Percentiles rank a stretch among this genome's conserved stretches.
These are phyloP conservation scores for Albatrellus ellisii DNA, from an alignment of 768 basidiomycete species.

Conservation along the genomic window DNA sequence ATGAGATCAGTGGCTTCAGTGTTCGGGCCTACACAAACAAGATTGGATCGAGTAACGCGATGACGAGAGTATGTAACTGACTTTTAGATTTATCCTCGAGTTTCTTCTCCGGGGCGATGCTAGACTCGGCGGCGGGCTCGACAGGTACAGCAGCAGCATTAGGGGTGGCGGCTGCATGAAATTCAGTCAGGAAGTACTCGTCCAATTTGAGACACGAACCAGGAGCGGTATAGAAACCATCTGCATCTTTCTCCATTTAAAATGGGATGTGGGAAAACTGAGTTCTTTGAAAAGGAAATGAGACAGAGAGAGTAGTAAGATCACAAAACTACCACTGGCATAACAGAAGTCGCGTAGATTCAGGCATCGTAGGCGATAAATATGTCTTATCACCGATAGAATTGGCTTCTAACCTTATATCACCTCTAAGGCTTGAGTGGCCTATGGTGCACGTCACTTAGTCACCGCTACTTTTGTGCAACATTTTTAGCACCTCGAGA, in stretches of 20 bases:
- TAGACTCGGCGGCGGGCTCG: background rate
- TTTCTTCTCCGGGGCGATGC: background rate
- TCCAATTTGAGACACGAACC: slow-evolving; percentile 25
- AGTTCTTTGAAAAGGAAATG: slow-evolving; percentile 4
- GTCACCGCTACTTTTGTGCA: too few relatives aligned
- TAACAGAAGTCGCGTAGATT: too few relatives aligned
- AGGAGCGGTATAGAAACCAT: slow-evolving; percentile 61
- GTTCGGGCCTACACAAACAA: background rate
- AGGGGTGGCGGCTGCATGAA: background rate
- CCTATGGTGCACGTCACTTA: too few relatives aligned
- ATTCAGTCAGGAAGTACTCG: background rate
- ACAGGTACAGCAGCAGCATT: background rate
- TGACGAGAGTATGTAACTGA: background rate
- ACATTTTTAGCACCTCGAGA: too few relatives aligned
- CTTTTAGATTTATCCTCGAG: slow-evolving; percentile 1
- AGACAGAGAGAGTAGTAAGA: too few relatives aligned
- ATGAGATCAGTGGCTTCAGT: slow-evolving; percentile 44
- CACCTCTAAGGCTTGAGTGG: too few relatives aligned
- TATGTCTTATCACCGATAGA: too few relatives aligned
- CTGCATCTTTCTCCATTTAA: slow-evolving; percentile 65
- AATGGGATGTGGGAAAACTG: slow-evolving; percentile 15
- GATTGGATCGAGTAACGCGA: background rate
- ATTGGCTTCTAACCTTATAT: too few relatives aligned
- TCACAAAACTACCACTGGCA: too few relatives aligned
- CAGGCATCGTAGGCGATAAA: too few relatives aligned